Conservation (phyloP, 768 basidiomycete species). For the Clathrus columnatus region DNA sequence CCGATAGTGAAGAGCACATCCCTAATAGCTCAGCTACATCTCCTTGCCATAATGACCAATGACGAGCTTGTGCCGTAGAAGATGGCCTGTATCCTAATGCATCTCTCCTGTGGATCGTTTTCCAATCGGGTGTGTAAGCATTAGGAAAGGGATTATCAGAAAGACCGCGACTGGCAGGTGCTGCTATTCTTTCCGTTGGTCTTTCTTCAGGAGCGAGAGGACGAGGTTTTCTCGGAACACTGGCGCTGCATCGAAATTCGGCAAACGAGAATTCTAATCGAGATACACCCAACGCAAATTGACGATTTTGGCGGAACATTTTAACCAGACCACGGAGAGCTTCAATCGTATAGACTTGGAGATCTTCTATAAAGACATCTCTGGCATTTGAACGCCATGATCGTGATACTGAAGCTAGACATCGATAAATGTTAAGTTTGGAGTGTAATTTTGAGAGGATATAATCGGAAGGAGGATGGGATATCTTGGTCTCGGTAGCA, state of each 20-base stretch:
- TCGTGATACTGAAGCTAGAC: slow-evolving; percentile 11
- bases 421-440: slow-evolving; percentile 5
- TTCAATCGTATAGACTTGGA: slow-evolving; percentile 11
- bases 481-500: slow-evolving; percentile 2
- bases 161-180: neutral
- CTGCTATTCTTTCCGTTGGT: neutral
- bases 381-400: slow-evolving; percentile 13
- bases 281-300: slow-evolving; percentile 11
- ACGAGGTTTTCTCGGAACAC: slow-evolving; percentile 9
- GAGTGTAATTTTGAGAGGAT: neutral
- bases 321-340: slow-evolving; percentile 11
- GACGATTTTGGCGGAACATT: neutral
- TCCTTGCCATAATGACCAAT: slow-evolving; percentile 14
- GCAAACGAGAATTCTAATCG: slow-evolving; percentile 13
- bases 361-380: slow-evolving; percentile 15
- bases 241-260: slow-evolving; percentile 12
- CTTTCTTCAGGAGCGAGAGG: neutral
- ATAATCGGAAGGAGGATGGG: slow-evolving; percentile 5
- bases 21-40: slow-evolving; percentile 9
- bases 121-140: neutral
- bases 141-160: neutral
- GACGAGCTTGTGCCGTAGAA: slow-evolving; percentile 11
- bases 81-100: slow-evolving; percentile 10
- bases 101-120: neutral
- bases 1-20: slow-evolving; percentile 10